Conservation (phyloP, 805 yeast genomes). For the Kockiozyma suomiensis region DNA sequence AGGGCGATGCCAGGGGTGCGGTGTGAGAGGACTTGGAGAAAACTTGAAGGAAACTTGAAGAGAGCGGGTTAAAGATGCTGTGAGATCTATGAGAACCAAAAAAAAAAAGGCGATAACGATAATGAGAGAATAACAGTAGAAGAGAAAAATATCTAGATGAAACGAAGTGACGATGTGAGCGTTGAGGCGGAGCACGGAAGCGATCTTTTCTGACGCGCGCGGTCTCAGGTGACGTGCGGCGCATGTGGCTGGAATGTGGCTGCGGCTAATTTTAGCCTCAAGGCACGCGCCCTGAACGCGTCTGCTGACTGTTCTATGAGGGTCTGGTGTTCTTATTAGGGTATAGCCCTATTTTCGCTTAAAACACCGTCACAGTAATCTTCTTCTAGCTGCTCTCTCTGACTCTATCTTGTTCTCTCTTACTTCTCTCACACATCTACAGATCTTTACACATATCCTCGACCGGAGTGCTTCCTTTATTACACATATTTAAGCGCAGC, state of each 20-base stretch:
- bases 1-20: too few species aligned
- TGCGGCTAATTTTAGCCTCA: background rate
- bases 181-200: background rate
- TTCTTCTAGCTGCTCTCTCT: background rate
- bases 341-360: background rate
- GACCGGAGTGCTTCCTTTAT: conserved; percentile 83
- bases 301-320: background rate
- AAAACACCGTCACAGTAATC: background rate
- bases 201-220: background rate
- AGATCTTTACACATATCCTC: too few species aligned
- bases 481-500: conserved; percentile 63
- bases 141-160: background rate
- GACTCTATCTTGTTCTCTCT: background rate
- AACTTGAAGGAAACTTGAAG: too few species aligned
- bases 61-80: too few species aligned
- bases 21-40: too few species aligned
- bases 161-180: too few species aligned
- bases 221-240: too few species aligned
- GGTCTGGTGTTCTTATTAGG: background rate
- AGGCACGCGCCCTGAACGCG: background rate
- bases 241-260: background rate
- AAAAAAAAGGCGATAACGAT: too few species aligned
- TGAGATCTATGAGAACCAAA: too few species aligned
- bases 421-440: background rate
- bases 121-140: too few species aligned